Base-by-base conservation (phyloP, 208 protist species). In the Acanthamoeba triangularis region DNA sequence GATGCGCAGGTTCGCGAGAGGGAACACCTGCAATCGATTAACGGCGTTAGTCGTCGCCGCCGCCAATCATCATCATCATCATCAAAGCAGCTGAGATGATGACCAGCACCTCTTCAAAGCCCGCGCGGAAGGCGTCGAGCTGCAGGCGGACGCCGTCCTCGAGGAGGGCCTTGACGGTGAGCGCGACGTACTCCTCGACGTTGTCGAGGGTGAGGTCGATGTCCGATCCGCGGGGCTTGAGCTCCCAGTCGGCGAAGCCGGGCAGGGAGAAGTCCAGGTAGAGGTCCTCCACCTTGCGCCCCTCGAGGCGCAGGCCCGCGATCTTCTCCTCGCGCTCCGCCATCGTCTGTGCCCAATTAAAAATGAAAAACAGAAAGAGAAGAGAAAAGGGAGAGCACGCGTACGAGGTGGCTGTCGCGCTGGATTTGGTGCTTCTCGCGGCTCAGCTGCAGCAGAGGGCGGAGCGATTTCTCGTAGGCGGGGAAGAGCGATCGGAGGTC, bases 251-350 rank as follows among this genome's bases (percentile, higher is more conserved):
- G 35, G 61, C 25, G 54, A 78, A 47, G 49, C 96, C 97, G 54
- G 97, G 97, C 18, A 98, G 54, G 47, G 94, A 95, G 92, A 97
- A 97, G 59, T 98, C 96, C 41, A 98, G 85, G 67, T 95, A 96
- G 5, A 98, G 54, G 37, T 97, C 90, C 44, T 94, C 90, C 30
- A 94, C 67, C 44, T 61, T 78, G 7, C 90, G 67, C 7, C 90
- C 69, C 14, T 82, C 67, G 1, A 94, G 28, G 18, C 59, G 63
- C 41, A 94, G 35, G n/a, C n/a, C 47, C 16, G 41, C 90, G 65
- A 94, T 35, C 35, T 65, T 74, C 16, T 52, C 90, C 28, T 44
- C 18, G 4, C 90, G 59, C 49, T 74, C 67, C 0, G 59, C 90
- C 47, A 47, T n/a, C 11, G 33, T 94, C 90, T 94, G 41, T 35